Evolutionary conservation across 2,329 filamentous ascomycete genomes (phyloP).

Genomic region (Alternaria hordeiaustralica): DNA sequence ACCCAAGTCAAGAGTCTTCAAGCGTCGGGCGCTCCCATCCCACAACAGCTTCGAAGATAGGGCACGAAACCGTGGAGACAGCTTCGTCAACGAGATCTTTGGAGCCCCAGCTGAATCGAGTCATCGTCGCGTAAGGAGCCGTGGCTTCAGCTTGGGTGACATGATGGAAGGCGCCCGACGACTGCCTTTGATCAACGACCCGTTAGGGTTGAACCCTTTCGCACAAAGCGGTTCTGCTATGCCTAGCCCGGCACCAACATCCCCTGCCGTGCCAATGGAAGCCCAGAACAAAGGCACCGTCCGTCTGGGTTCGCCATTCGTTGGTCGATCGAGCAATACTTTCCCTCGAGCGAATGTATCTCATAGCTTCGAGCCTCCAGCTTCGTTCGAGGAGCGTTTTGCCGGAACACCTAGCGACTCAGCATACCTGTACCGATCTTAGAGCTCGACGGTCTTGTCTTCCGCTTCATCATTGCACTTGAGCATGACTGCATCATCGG

Average conservation of each 20-base stretch:
- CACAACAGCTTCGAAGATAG: constrained; percentile 61
- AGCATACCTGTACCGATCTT: constrained; percentile 30
- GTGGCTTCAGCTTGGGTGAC: constrained; percentile 67
- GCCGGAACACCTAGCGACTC: constrained; percentile 37
- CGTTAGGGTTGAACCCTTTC: constrained; percentile 43
- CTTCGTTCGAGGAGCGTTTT: constrained; percentile 50
- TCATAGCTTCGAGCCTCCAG: constrained; percentile 46
- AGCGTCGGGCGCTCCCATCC: constrained; percentile 60
- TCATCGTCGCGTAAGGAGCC: constrained; percentile 64
- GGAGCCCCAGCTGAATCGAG: constrained; percentile 57
- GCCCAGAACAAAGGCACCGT: constrained; percentile 48
- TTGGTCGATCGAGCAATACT: constrained; percentile 52
- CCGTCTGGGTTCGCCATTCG: constrained; percentile 57
- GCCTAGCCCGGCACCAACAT: constrained; percentile 34
- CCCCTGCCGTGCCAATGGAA: constrained; percentile 23
- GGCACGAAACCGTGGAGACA: constrained; percentile 46
- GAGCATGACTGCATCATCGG: constrained; percentile 40
- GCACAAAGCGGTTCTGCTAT: constrained; percentile 27
- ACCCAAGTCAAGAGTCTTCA: constrained; percentile 60
- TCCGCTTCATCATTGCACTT: constrained; percentile 29
- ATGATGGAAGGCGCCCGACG: constrained; percentile 58
- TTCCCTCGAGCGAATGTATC: constrained; percentile 54
- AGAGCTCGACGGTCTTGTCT: constrained; percentile 24
- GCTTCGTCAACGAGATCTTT: constrained; percentile 55
- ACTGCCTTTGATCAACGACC: constrained; percentile 61